Evolutionary conservation across 331 rosid species (phyloP).

Genomic region (Pyrus hybrid): DNA sequence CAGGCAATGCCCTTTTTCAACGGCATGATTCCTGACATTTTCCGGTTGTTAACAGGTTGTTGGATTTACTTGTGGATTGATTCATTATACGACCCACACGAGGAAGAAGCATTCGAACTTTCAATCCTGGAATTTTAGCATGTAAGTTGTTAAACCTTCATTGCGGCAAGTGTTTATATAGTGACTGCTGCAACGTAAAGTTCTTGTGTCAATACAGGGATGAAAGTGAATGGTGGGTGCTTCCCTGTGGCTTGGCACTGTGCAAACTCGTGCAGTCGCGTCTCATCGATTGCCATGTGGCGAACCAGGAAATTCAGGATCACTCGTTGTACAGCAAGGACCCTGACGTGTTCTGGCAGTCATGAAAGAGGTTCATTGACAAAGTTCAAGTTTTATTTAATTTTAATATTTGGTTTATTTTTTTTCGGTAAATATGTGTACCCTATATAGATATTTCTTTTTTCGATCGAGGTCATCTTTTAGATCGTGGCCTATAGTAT

Average conservation of each 20-base stretch:
- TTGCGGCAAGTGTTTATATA: not conserved
- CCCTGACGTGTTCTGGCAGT: constrained; percentile 90
- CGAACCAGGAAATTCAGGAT: constrained; percentile 97
- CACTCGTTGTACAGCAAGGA: constrained; percentile 81
- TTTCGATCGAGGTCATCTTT: constrained; percentile 3
- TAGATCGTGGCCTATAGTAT: not conserved
- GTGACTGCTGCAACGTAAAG: not conserved
- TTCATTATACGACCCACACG: constrained; percentile 60
- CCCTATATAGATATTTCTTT: not conserved
- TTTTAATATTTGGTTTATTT: not conserved
- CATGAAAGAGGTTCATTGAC: constrained; percentile 23
- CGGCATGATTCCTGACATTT: not conserved
- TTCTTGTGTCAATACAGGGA: constrained; percentile 54
- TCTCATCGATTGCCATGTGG: constrained; percentile 85
- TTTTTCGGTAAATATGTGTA: not conserved
- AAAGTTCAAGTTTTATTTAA: not conserved
- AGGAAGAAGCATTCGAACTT: constrained; percentile 52
- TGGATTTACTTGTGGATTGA: constrained; percentile 77
- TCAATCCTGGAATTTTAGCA: constrained; percentile 86
- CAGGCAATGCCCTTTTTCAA: not conserved
- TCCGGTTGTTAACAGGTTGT: constrained; percentile 43
- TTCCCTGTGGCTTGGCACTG: constrained; percentile 71
- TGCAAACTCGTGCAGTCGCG: constrained; percentile 82
- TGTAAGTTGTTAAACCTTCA: constrained; percentile 43
- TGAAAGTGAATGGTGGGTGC: constrained; percentile 98